Conservation (phyloP, 2,329 filamentous ascomycete genomes). For the Xylariaceae sp. region DNA sequence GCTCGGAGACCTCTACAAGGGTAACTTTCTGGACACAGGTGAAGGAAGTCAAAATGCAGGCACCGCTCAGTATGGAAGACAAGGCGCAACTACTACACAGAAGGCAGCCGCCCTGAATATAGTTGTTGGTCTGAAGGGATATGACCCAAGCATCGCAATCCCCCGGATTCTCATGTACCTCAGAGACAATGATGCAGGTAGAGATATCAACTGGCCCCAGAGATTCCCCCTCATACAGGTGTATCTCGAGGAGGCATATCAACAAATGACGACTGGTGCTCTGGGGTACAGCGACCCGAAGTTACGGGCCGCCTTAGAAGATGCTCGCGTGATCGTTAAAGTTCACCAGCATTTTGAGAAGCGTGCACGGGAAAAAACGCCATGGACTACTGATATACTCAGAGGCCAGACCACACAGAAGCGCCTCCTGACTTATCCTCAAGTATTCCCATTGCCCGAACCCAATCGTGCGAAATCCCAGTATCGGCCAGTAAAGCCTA, state of each 20-base stretch:
- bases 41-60: neutral
- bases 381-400: constrained; percentile 33
- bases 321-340: constrained; percentile 33
- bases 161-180: constrained; percentile 53
- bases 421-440: constrained; percentile 35
- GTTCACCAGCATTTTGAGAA: constrained; percentile 29
- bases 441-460: constrained; percentile 26
- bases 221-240: constrained; percentile 39
- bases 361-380: constrained; percentile 24
- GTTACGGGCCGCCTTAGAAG: constrained; percentile 28
- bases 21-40: neutral
- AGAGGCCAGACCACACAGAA: constrained; percentile 21
- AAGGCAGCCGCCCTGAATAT: neutral
- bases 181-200: constrained; percentile 53
- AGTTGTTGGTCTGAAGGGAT: constrained; percentile 35
- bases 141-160: constrained; percentile 44
- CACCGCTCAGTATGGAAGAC: neutral
- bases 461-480: constrained; percentile 26
- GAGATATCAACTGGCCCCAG: constrained; percentile 40
- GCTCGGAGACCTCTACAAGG: constrained; percentile 20
- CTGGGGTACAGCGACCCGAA: constrained; percentile 30
- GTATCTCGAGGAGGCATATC: constrained; percentile 45
- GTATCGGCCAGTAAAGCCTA: constrained; percentile 27
- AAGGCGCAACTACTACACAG: neutral
- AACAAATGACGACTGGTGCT: constrained; percentile 33